These are phyloP conservation scores for Gossypioides kirkii DNA, from an alignment of 345 rosid genomes.

Conservation along the genomic window DNA sequence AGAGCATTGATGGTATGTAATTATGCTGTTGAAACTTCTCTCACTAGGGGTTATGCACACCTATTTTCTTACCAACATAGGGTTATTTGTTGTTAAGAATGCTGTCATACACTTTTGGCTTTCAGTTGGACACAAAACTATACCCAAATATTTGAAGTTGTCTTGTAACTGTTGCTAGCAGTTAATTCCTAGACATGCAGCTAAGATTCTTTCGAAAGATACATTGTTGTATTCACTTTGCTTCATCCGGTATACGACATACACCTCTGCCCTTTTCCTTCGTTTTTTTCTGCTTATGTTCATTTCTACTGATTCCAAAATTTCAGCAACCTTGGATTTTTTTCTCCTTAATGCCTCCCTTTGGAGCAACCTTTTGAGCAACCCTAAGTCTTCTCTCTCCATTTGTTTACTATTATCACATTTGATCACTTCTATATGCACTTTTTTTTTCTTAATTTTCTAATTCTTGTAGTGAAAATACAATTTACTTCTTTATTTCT, in stretches of 20 bases:
- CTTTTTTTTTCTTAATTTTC: background rate
- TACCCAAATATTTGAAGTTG: background rate
- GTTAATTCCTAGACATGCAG: background rate
- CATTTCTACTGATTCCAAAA: background rate
- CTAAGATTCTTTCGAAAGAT: background rate
- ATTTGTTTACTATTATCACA: background rate
- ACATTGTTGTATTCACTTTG: background rate
- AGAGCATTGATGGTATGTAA: constrained; percentile 65
- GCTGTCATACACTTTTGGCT: background rate
- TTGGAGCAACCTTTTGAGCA: background rate
- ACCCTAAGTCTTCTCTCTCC: background rate
- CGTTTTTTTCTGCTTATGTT: background rate
- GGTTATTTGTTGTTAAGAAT: background rate
- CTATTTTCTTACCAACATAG: background rate
- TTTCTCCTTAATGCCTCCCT: background rate
- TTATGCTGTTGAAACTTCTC: constrained; percentile 11
- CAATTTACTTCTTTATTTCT: background rate
- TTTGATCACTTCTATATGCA: background rate
- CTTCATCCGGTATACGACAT: background rate
- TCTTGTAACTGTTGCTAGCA: background rate
- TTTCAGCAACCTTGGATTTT: background rate
- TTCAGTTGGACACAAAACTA: background rate
- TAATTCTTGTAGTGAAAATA: background rate
- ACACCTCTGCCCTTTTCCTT: background rate
- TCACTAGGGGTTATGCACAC: background rate